phyloP scores from a whole-genome alignment of 352 stramenopile genomes.

The Phytophthora macrochlamydospora region DNA sequence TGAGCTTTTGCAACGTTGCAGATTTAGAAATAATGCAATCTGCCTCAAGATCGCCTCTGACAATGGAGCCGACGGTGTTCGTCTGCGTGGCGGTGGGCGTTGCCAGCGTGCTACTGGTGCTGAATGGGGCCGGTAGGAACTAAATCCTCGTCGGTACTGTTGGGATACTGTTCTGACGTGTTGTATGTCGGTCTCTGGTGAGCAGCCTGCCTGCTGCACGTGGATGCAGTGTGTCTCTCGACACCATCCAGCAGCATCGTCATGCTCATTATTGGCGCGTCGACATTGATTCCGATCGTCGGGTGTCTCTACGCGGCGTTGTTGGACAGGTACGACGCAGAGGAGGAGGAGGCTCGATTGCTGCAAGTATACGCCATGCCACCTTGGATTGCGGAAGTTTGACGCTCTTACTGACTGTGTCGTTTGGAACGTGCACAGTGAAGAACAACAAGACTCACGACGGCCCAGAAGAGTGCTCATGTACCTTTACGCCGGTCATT shows the following conservation, averaged over 20 bases:
- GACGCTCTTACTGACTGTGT: not conserved
- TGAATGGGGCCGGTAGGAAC: conserved; percentile 44
- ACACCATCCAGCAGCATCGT: conserved; percentile 58
- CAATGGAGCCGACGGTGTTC: conserved; percentile 68
- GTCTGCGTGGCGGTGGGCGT: conserved; percentile 50
- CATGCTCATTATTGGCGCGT: conserved; percentile 62
- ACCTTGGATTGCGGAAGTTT: too few species aligned
- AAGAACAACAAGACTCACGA: not conserved
- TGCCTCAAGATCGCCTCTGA: not conserved
- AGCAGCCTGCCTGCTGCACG: conserved; percentile 41
- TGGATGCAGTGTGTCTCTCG: conserved; percentile 48
- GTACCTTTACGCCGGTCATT: conserved; percentile 81
- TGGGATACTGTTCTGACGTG: not conserved
- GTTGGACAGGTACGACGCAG: conserved; percentile 28
- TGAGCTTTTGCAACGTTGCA: too few species aligned
- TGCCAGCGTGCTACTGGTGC: conserved; percentile 44
- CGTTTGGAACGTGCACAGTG: not conserved
- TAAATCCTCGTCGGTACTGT: too few species aligned
- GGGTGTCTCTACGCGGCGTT: conserved; percentile 47
- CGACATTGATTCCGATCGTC: conserved; percentile 52
- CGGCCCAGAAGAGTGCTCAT: conserved; percentile 43
- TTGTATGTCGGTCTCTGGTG: not conserved
- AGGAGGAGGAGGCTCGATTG: conserved; percentile 36
- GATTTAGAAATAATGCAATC: conserved; percentile 3
- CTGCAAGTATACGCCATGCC: conserved; percentile 33